phyloP scores from a whole-genome alignment of 2,329 filamentous ascomycete species.

The Pyricularia sp. region DNA sequence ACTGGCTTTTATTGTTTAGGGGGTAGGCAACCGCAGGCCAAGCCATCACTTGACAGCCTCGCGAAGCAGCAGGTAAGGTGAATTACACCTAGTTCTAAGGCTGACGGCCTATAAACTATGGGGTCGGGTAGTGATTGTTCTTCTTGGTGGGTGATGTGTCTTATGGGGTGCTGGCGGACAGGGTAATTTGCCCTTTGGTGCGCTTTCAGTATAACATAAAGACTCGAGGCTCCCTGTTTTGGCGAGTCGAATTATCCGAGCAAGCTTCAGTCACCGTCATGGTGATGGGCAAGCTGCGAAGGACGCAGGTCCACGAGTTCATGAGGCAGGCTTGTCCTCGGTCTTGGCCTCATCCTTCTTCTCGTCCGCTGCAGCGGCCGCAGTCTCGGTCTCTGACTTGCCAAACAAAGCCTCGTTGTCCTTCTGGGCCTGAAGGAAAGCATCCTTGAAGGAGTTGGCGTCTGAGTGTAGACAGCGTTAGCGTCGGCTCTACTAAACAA shows the following conservation, averaged over 20 bases:
- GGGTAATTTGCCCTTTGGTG: neutral
- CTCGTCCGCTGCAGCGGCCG: constrained; percentile 15
- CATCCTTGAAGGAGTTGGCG: constrained; percentile 95
- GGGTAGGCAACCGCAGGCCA: neutral
- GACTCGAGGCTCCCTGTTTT: neutral
- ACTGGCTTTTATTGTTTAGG: neutral
- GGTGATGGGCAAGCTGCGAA: neutral
- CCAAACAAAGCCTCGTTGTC: constrained; percentile 86
- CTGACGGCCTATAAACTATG: neutral
- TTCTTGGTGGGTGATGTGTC: constrained; percentile 1
- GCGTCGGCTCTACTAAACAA: neutral
- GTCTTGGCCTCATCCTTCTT: constrained; percentile 15
- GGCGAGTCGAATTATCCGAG: neutral
- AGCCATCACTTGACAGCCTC: neutral
- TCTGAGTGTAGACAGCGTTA: constrained; percentile 42
- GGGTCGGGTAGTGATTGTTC: neutral
- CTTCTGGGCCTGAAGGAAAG: constrained; percentile 92
- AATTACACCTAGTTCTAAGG: neutral
- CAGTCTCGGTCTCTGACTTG: constrained; percentile 26
- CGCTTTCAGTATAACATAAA: neutral
- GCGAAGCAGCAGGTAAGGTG: neutral
- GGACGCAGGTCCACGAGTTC: neutral
- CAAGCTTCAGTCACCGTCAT: neutral
- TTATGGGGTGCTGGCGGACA: neutral
- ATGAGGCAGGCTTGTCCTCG: constrained; percentile 9